A percentile compares a stretch with the other conserved stretches of the same genome.
Evolutionary conservation across 805 yeast genomes (phyloP).

Genomic region (Pachysolen tannophilus): DNA sequence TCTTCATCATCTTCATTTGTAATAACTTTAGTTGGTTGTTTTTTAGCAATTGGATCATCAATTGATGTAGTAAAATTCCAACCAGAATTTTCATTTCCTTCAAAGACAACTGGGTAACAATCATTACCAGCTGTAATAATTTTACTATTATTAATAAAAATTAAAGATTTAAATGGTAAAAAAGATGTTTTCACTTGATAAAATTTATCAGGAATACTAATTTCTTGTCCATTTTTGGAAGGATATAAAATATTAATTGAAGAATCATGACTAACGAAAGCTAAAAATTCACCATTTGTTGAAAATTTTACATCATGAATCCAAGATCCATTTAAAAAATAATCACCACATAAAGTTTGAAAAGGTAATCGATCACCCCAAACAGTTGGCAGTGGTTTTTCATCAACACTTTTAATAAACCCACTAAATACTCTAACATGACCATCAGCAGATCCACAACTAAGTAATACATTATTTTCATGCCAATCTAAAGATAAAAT

Average conservation of each 20-base stretch:
- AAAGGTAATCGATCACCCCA: conserved; percentile 98
- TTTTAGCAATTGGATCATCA: conserved; percentile 46
- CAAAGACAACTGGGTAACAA: conserved; percentile 81
- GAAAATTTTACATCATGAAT: conserved; percentile 85
- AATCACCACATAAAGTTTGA: conserved; percentile 83
- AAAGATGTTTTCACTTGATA: conserved; percentile 53
- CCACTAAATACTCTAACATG: conserved; percentile 86
- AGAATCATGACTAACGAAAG: conserved; percentile 82
- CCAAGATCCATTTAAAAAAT: conserved; percentile 71
- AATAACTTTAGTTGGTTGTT: conserved; percentile 16
- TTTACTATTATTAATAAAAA: conserved; percentile 59
- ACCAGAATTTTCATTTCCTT: conserved; percentile 61
- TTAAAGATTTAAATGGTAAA: conserved; percentile 73
- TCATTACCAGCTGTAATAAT: conserved; percentile 88
- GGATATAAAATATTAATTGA: conserved; percentile 77
- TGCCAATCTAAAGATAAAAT: conserved; percentile 86
- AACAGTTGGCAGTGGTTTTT: conserved; percentile 67
- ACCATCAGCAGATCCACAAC: conserved; percentile 91
- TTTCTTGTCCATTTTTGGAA: conserved; percentile 40
- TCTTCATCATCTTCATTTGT: conserved; percentile 42
- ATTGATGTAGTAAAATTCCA: conserved; percentile 47
- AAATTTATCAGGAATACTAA: conserved; percentile 50
- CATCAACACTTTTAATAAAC: conserved; percentile 80
- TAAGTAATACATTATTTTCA: conserved; percentile 80
- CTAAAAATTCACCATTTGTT: conserved; percentile 70